phyloP scores from a whole-genome alignment of 139 green algal genomes.

The Coccomyxa sp. region DNA sequence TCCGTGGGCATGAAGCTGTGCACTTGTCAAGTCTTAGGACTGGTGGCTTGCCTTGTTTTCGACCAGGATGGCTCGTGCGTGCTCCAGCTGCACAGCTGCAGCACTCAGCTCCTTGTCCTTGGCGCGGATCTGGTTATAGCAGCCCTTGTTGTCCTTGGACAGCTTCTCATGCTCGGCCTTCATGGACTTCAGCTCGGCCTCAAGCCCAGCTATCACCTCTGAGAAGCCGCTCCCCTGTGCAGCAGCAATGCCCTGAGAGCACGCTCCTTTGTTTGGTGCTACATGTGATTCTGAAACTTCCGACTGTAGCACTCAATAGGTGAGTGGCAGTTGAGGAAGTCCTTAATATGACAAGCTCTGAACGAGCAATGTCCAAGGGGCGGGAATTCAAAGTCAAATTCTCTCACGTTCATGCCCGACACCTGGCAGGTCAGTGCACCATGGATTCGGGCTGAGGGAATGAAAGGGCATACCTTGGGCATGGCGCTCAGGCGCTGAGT shows the following conservation, averaged over 20 bases:
- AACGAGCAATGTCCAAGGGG: background rate
- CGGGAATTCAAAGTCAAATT: background rate
- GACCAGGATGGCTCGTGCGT: constrained; percentile 4
- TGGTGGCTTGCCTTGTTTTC: constrained; percentile 13
- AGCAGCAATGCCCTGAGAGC: background rate
- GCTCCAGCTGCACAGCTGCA: constrained; percentile 7
- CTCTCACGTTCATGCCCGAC: background rate
- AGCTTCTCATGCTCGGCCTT: constrained; percentile 6
- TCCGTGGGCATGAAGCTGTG: background rate
- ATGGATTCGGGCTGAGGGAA: background rate
- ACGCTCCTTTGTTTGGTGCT: background rate
- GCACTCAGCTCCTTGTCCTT: constrained; percentile 34
- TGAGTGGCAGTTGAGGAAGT: background rate
- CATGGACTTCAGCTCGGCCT: constrained; percentile 16
- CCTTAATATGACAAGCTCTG: too few species aligned
- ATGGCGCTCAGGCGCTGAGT: constrained; percentile 6
- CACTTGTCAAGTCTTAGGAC: background rate
- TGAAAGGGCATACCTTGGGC: constrained; percentile 9
- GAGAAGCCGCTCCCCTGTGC: constrained; percentile 19
- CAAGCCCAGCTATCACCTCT: constrained; percentile 16
- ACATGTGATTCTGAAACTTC: background rate
- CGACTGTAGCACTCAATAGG: background rate
- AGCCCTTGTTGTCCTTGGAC: constrained; percentile 27
- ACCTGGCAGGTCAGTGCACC: background rate
- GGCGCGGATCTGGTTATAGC: constrained; percentile 9